Evolutionary conservation across 352 stramenopile species (phyloP).

Genomic region (Phytophthora litchii): DNA sequence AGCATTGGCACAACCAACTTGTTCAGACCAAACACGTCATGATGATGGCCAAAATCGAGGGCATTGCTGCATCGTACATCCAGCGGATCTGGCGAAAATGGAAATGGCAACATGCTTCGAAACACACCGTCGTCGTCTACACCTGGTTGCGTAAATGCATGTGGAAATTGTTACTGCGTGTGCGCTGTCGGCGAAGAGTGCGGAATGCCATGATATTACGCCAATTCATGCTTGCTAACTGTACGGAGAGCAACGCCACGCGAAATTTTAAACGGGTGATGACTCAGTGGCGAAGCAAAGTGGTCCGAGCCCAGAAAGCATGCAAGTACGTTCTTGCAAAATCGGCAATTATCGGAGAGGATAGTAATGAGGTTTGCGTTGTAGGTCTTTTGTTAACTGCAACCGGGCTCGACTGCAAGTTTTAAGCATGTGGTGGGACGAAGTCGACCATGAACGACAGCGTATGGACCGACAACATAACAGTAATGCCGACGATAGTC

Average conservation of each 20-base stretch:
- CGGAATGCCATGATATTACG: slow-evolving; percentile 46
- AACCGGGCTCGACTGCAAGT: slow-evolving; percentile 58
- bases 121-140: slow-evolving; percentile 68
- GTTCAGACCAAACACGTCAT: slow-evolving; percentile 40
- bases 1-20: slow-evolving; percentile 43
- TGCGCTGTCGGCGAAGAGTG: slow-evolving; percentile 48
- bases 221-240: slow-evolving; percentile 67
- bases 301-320: slow-evolving; percentile 69
- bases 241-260: slow-evolving; percentile 57
- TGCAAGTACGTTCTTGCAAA: slow-evolving; percentile 33
- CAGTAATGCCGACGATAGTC: slow-evolving; percentile 14
- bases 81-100: slow-evolving; percentile 67
- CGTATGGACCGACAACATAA: slow-evolving; percentile 51
- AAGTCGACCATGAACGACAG: slow-evolving; percentile 69
- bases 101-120: slow-evolving; percentile 66
- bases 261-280: slow-evolving; percentile 83
- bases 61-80: slow-evolving; percentile 53
- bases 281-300: slow-evolving; percentile 71
- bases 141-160: slow-evolving; percentile 73
- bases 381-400: slow-evolving; percentile 52
- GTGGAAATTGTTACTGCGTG: slow-evolving; percentile 68
- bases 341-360: neutral
- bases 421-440: slow-evolving; percentile 70
- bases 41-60: slow-evolving; percentile 39
- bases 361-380: neutral